Evolutionary conservation across 2,329 filamentous ascomycete species (phyloP), one percentile per base, ranked within the genome.

Genomic region (Fusarium domesticum): DNA sequence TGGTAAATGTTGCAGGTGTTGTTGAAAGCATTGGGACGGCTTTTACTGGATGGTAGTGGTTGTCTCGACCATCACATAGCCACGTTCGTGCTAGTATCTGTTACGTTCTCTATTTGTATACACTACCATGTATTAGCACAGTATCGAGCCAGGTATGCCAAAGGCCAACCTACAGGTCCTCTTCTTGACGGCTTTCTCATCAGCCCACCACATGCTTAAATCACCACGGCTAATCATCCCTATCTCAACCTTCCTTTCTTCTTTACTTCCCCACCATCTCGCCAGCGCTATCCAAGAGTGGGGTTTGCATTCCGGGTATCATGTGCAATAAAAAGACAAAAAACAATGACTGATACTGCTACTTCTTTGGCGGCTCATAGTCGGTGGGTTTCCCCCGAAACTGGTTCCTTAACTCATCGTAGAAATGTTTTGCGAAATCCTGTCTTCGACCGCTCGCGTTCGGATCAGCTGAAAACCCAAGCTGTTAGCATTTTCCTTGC

Each of bases 321-420:
- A 40, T 48, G 20, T 36, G 37, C 18, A 28, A 18, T 3, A 15
- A 25, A 33, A 14, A 35, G 11, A 28, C 15, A 42, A 35, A 34
- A 19, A 35, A n/a, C n/a, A 17, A 19, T 34, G 15, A 30, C 4
- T n/a, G n/a, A n/a, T n/a, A n/a, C n/a, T n/a, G n/a, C n/a, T 46
- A 59, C 43, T 59, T 59, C 45, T 50, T 56, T 4, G 57, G 58
- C 35, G 53, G 54, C 18, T 62, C 60, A 14, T 58, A 54, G 3
- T 74, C 63, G 10, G 64, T 72, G 34, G 73, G 70, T 16, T 63
- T 71, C 4, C 75, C 75, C 8, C 67, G 64, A 8, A 69, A 59
- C 53, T 80, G 77, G 41, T 75, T 77, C 53, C 67, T 69, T 5
- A 80, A 41, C 61, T 80, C 77, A 8, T 76, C 67, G 28, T 72